phyloP scores from a whole-genome alignment of 441 rosid genomes.

The Arabidopsis lyrata region DNA sequence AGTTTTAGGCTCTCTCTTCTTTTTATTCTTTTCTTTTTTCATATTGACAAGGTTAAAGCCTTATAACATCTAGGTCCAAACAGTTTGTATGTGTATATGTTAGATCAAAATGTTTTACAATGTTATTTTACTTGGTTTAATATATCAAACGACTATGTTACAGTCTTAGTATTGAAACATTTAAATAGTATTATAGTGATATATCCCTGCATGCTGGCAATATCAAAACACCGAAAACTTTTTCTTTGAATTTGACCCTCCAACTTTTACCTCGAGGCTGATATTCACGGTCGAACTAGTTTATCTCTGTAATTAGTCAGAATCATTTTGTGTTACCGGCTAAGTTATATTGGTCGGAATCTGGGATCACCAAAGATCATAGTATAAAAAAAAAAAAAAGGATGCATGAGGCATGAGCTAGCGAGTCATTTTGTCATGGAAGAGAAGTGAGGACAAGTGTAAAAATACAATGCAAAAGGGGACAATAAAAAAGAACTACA shows the following conservation, averaged over 20 bases:
- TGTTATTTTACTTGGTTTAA: no score
- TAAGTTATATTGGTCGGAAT: no score
- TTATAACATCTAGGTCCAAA: neutral
- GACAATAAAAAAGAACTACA: slow-evolving; percentile 11
- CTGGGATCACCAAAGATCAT: neutral
- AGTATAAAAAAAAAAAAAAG: neutral
- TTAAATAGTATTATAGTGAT: no score
- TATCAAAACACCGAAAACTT: no score
- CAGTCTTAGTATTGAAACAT: no score
- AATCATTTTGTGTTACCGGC: no score
- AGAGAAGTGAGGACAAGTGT: slow-evolving; percentile 43
- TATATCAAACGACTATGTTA: no score
- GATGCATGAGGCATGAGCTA: neutral
- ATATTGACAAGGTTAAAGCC: slow-evolving; percentile 17
- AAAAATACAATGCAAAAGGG: slow-evolving; percentile 2
- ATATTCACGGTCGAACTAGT: no score
- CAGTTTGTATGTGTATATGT: neutral
- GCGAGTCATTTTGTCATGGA: slow-evolving; percentile 34
- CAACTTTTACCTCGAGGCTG: no score
- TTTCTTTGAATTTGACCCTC: no score
- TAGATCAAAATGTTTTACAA: neutral
- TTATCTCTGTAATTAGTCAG: no score
- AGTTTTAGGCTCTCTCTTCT: neutral
- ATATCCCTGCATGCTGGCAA: no score
- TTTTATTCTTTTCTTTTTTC: neutral